phyloP scores from a whole-genome alignment of 2,329 filamentous ascomycete genomes.

The Mycocentrospora acerina region DNA sequence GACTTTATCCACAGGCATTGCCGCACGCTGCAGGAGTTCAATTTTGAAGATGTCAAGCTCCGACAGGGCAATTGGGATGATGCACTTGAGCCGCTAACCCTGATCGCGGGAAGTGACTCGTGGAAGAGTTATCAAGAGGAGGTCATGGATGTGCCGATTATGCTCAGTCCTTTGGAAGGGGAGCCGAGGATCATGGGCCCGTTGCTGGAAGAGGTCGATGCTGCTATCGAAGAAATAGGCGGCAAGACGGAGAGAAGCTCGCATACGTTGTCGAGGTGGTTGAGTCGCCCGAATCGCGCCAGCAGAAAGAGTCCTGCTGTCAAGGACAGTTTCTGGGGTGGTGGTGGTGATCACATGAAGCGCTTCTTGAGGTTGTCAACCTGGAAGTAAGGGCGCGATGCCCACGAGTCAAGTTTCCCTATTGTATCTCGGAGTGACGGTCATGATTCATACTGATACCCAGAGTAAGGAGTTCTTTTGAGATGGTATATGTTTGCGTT shows the following conservation, averaged over 20 bases:
- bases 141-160: constrained; percentile 45
- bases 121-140: constrained; percentile 46
- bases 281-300: constrained; percentile 23
- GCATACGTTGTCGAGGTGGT: constrained; percentile 35
- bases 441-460: constrained; percentile 13
- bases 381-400: constrained; percentile 24
- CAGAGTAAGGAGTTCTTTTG: constrained; percentile 12
- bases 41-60: constrained; percentile 75
- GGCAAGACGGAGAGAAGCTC: constrained; percentile 18
- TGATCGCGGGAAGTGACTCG: constrained; percentile 44
- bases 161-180: constrained; percentile 36
- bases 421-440: constrained; percentile 12
- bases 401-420: constrained; percentile 1
- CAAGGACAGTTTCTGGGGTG: constrained; percentile 40
- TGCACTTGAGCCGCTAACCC: constrained; percentile 70
- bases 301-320: constrained; percentile 16
- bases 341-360: constrained; percentile 37
- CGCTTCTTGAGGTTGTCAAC: constrained; percentile 37
- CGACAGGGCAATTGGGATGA: constrained; percentile 77
- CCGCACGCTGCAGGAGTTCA: constrained; percentile 70
- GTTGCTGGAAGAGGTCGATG: constrained; percentile 34
- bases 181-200: constrained; percentile 40
- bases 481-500: constrained; percentile 5
- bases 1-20: constrained; percentile 68
- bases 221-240: constrained; percentile 24